phyloP scores from a whole-genome alignment of 2,329 filamentous ascomycete genomes.

The Phyllosticta paracitricarpa region DNA sequence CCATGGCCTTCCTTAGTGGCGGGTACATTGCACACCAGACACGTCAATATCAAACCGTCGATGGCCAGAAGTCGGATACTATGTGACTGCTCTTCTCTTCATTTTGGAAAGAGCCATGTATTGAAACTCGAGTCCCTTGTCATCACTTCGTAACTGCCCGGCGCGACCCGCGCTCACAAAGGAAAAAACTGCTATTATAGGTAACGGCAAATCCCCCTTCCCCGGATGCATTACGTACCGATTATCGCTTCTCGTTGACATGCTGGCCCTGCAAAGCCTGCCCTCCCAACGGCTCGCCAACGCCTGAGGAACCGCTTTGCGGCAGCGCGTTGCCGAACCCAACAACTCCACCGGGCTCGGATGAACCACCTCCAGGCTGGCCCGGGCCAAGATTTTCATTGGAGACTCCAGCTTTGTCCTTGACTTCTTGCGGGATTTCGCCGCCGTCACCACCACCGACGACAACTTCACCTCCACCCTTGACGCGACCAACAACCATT shows the following conservation, averaged over 20 bases:
- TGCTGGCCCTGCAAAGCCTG: slow-evolving; percentile 6
- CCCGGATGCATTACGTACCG: not conserved
- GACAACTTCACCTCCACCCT: slow-evolving; percentile 61
- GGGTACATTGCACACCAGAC: not conserved
- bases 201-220: not conserved
- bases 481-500: slow-evolving; percentile 79
- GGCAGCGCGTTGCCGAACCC: slow-evolving; percentile 27
- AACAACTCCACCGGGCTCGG: slow-evolving; percentile 20
- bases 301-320: slow-evolving; percentile 23
- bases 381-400: slow-evolving; percentile 23
- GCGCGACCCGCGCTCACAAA: not conserved
- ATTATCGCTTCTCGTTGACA: slow-evolving; percentile 7
- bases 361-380: slow-evolving; percentile 15
- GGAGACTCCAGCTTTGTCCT: slow-evolving; percentile 21
- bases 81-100: not conserved
- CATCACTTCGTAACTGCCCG: slow-evolving; percentile 6
- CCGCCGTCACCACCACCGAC: slow-evolving; percentile 58
- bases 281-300: slow-evolving; percentile 24
- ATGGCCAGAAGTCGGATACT: not conserved
- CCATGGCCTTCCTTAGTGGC: not conserved
- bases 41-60: not conserved
- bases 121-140: not conserved
- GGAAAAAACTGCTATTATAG: not conserved
- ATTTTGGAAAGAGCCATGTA: not conserved
- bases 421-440: slow-evolving; percentile 29